Base-by-base conservation (phyloP, 78 protist genomes). In the Cavenderia fasciculata region DNA sequence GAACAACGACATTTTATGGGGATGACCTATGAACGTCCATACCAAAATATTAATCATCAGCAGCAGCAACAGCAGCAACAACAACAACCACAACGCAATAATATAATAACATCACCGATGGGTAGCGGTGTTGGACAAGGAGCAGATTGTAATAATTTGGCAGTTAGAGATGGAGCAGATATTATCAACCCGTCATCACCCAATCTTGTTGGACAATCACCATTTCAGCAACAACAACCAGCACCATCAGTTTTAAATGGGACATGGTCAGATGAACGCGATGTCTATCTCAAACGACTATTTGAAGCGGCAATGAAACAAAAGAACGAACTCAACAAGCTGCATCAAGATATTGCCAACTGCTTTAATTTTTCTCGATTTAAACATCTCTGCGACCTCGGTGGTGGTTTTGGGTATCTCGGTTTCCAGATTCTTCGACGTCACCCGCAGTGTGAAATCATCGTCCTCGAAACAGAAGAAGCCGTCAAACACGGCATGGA, bases 241-340 rank as follows among this genome's bases (percentile, higher is more conserved):
- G n/a, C n/a, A n/a, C n/a, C n/a, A n/a, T n/a, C n/a, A n/a, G n/a
- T n/a, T n/a, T n/a, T n/a, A n/a, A n/a, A n/a, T n/a, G n/a, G n/a
- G n/a, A n/a, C n/a, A n/a, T n/a, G n/a, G n/a, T n/a, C n/a, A n/a
- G 89, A 82, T 31, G 89, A 82, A 31, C 65, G 68, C 21, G 89
- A 82, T 43, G 49, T 38, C 0, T 82, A 61, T 40, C 44, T 82
- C 0, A 82, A 82, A 16, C 65, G 43, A 44, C 65, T 82, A 33
- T 82, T 82, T 36, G 89, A 82, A 16, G 12, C 56, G 1, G 73
- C 89, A 40, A 82, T 82, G 89, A 66, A 36, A 52, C 89, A 82
- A 43, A 82, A 59, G 29, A 40, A 51, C 4, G 36, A 68, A 25
- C 23, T 72, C 0, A 29, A 18, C 14, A 82, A 57, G 57, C 38